Percentiles rank a stretch among this genome's conserved stretches.
Conservation (phyloP, 1,284 basidiomycete species). For the Fomitopsis betulina region DNA sequence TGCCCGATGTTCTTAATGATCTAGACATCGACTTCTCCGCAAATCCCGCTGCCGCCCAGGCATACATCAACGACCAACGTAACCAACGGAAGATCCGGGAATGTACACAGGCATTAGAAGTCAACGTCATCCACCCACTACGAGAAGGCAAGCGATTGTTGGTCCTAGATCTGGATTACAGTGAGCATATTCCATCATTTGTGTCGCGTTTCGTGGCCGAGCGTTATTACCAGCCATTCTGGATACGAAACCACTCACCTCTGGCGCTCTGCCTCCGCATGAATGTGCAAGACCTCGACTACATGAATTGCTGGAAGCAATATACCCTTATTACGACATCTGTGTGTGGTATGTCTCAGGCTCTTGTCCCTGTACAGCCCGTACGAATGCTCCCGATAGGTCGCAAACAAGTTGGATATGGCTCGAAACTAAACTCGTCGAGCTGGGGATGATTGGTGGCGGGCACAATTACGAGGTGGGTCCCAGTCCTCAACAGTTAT, state of each 20-base stretch:
- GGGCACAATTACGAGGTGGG: slow-evolving; percentile 67
- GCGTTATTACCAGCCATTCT: slow-evolving; percentile 51
- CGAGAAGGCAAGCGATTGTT: slow-evolving; percentile 75
- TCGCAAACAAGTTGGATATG: slow-evolving; percentile 88
- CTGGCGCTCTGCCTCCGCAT: slow-evolving; percentile 68
- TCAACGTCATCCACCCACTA: slow-evolving; percentile 75
- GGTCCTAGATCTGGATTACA: slow-evolving; percentile 89
- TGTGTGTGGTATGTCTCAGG: slow-evolving; percentile 63
- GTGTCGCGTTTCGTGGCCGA: neutral
- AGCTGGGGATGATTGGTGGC: slow-evolving; percentile 78
- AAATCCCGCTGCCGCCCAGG: slow-evolving; percentile 48
- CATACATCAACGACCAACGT: slow-evolving; percentile 67
- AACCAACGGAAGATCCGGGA: slow-evolving; percentile 79
- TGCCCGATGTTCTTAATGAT: slow-evolving; percentile 77
- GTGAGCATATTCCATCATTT: slow-evolving; percentile 32
- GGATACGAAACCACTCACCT: slow-evolving; percentile 78
- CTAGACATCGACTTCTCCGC: slow-evolving; percentile 75
- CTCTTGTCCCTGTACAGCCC: neutral
- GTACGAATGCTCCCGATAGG: slow-evolving; percentile 33
- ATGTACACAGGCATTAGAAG: slow-evolving; percentile 57
- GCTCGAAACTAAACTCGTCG: slow-evolving; percentile 88
- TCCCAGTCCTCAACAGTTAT: neutral
- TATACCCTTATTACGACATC: slow-evolving; percentile 83
- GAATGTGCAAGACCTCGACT: slow-evolving; percentile 82
- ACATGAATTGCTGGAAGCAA: slow-evolving; percentile 77